Evolutionary conservation across 768 basidiomycete genomes (phyloP), one percentile per base, ranked within the genome.

Genomic region (Russula olivacea): DNA sequence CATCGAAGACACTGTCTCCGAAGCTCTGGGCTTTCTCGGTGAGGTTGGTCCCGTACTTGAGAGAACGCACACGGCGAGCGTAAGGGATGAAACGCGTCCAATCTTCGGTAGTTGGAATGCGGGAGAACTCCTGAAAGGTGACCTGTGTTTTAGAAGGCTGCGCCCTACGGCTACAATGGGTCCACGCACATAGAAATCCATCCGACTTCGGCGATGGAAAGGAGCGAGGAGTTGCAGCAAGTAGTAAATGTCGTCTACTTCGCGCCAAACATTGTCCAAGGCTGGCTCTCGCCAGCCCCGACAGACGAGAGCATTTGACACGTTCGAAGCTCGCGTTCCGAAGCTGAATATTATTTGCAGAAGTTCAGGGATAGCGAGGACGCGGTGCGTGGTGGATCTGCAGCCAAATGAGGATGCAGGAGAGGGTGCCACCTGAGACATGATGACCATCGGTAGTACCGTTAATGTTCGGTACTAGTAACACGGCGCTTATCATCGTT

Each of bases 341-440:
- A 59, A 68, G 32, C 54, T 49, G 25, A 62, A 68, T 40, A 68
- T 65, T 8, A 51, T 47, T 38, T 59, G 52, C 12, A 68, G 45
- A 28, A 68, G 65, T 49, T 68, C 67, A 4, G 65, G 67, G 21
- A 68, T 66, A 23, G 58, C 49, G 1, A 66, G 45, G 11, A 66
- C 67, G 28, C 67, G 67, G 40, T 57, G 59, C 11, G 51, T 12
- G 17, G 40, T 61, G 15, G 66, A 61, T 72, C 45, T 70, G 69
- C 56, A 59, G 40, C 55, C 19, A 12, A 56, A 45, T 56, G 43
- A 58, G 25, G 32, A 40, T 40, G 55, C 40, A 0, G 41, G 41
- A 43, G 45, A 21, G 45, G 47, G 17, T 12, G 43, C 19, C 32
- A 36, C 8, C 47, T 15, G 30, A 25, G 30, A 9, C 48, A 48